Evolutionary conservation across 2,329 filamentous ascomycete species (phyloP).

Genomic region (Aphanocladium album): DNA sequence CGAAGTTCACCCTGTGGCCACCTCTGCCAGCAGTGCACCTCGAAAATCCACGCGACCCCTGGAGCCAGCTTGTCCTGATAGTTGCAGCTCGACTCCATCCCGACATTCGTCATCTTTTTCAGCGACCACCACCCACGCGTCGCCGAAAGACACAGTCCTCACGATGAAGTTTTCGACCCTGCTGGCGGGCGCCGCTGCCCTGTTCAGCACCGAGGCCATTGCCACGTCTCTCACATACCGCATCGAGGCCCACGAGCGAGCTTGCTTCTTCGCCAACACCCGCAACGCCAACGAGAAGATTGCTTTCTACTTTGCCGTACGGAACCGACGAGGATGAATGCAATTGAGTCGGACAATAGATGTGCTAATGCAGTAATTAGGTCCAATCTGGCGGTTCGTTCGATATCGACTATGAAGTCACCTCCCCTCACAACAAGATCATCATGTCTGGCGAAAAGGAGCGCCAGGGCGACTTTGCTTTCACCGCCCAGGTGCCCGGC

Average conservation of each 20-base stretch:
- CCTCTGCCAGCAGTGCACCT: background rate
- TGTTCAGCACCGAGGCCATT: conserved; percentile 60
- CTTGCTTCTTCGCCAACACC: conserved; percentile 86
- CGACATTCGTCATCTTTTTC: background rate
- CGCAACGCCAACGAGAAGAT: conserved; percentile 79
- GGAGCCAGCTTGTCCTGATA: conserved; percentile 23
- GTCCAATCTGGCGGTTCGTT: conserved; percentile 98
- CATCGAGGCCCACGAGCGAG: conserved; percentile 82
- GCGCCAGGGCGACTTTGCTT: conserved; percentile 95
- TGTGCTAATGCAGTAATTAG: conserved; percentile 38
- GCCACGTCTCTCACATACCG: conserved; percentile 95
- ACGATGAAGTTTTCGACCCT: conserved; percentile 63
- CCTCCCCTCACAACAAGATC: conserved; percentile 72
- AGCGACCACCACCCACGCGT: background rate
- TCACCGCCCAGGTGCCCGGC: conserved; percentile 80
- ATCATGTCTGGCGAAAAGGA: conserved; percentile 85
- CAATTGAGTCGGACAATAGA: background rate
- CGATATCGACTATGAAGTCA: conserved; percentile 89
- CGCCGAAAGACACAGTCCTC: conserved; percentile 8
- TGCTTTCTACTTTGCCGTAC: conserved; percentile 96
- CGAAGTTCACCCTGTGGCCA: conserved; percentile 12
- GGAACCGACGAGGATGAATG: conserved; percentile 26
- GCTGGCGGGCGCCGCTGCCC: conserved; percentile 64
- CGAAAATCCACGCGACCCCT: conserved; percentile 15
- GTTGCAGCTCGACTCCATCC: conserved; percentile 7